Base-by-base conservation (phyloP, 768 basidiomycete genomes). In the Pholiota molesta region DNA sequence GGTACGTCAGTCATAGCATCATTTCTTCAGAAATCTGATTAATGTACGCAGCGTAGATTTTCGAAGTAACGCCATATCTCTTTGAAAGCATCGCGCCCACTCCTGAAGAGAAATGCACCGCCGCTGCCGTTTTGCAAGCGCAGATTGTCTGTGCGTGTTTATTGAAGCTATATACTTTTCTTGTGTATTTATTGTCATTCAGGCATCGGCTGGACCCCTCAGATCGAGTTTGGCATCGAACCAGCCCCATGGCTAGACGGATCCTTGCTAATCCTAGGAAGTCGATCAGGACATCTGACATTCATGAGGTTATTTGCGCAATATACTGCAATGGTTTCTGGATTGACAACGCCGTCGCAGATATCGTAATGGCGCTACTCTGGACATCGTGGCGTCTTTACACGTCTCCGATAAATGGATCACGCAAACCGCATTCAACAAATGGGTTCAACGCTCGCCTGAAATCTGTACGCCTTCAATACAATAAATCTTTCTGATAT, bases 131-230 rank as follows among this genome's bases (percentile, higher is more conserved):
- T 28, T 71, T 91, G 19, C 77, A 80, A 56, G 77, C 82, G 14
- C 92, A 93, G 68, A 77, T 82, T 6, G 80, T 78, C 29, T 82
- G 90, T 86, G 64, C 65, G 86, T 77, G 17, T 63, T n/a, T 9
- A 7, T 16, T 40, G 51, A 37, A 21, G 8, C 2, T 14, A 31
- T 17, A n/a, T 26, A 5, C 61, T 53, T 31, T 52, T 53, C 26
- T 13, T 26, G 14, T 19, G 23, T 49, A 55, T 19, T 21, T 8
- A 23, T 16, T 21, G 10, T 9, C 13, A 16, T 51, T 14, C 65
- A 93, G 91, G 88, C 68, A 83, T 91, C 33, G 76, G 80, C 14
- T 94, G 92, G 92, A 88, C 91, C 3, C 63, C 72, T 29, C 87
- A 89, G 69, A 77, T 84, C 1, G 74, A 85, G 59, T 90, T 90